Percentiles rank a stretch among this genome's conserved stretches.
These are phyloP conservation scores for Penicillium roqueforti DNA, from an alignment of 495 filamentous ascomycete species.

Conservation along the genomic window DNA sequence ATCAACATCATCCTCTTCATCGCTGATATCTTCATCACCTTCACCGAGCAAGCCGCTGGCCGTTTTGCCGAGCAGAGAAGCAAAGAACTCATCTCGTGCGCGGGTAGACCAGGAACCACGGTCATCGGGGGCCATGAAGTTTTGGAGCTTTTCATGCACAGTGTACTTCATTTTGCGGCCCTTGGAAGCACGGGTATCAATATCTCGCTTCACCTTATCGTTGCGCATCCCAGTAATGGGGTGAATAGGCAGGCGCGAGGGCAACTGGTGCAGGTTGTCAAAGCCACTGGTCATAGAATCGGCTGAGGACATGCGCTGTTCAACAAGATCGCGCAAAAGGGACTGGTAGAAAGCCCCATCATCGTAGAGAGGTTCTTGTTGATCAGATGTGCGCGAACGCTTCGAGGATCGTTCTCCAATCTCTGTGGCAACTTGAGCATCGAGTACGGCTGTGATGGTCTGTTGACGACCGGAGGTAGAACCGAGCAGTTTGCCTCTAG, in stretches of 20 bases:
- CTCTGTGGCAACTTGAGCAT: constrained; percentile 65
- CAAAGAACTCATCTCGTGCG: constrained; percentile 83
- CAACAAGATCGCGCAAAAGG: constrained; percentile 85
- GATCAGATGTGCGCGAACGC: constrained; percentile 37
- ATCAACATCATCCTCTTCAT: constrained; percentile 51
- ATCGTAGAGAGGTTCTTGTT: constrained; percentile 63
- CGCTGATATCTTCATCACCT: constrained; percentile 51
- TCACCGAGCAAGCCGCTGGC: constrained; percentile 71
- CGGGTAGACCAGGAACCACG: constrained; percentile 68
- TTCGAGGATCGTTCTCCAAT: constrained; percentile 60
- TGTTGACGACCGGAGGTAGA: constrained; percentile 42
- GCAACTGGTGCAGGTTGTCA: constrained; percentile 37
- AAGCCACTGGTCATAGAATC: constrained; percentile 44
- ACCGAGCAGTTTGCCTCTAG: constrained; percentile 44
- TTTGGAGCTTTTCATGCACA: constrained; percentile 94
- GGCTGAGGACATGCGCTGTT: constrained; percentile 62
- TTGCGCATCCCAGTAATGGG: constrained; percentile 65
- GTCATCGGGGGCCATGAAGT: constrained; percentile 96
- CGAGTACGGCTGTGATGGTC: constrained; percentile 66
- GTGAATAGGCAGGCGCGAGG: constrained; percentile 35
- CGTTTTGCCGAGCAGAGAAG: constrained; percentile 68
- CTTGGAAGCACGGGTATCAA: constrained; percentile 94
- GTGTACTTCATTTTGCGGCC: constrained; percentile 88
- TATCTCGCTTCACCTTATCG: constrained; percentile 72
- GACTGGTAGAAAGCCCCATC: constrained; percentile 92